Percentiles rank a stretch among this genome's conserved stretches.
Conservation (phyloP, 371 early-diverging fungal genomes). For the Dichotomocladium elegans region DNA sequence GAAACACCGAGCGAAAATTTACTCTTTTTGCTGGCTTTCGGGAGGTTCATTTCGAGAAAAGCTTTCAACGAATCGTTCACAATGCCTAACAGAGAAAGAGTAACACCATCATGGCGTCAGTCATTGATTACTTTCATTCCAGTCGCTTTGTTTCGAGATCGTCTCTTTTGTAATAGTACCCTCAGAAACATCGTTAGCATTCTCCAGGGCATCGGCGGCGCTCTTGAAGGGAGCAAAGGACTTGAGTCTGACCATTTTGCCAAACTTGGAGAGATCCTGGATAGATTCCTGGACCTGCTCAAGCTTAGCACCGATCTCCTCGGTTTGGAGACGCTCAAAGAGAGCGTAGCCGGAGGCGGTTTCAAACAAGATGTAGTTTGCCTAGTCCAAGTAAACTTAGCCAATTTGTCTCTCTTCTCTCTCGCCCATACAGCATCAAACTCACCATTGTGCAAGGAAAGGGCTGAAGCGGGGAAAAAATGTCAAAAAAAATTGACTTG, state of each 20-base stretch:
- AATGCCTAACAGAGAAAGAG: constrained; percentile 67
- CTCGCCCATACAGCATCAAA: too few relatives aligned
- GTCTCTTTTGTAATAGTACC: constrained; percentile 46
- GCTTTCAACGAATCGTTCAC: constrained; percentile 80
- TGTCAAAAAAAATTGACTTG: too few relatives aligned
- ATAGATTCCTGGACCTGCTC: constrained; percentile 83
- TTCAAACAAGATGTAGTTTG: constrained; percentile 83
- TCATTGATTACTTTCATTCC: neutral
- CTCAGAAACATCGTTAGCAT: constrained; percentile 96
- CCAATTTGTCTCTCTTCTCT: too few relatives aligned
- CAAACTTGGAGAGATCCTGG: constrained; percentile 86
- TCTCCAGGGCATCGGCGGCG: constrained; percentile 96
- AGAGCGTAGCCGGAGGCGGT: constrained; percentile 96
- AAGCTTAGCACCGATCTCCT: constrained; percentile 93
- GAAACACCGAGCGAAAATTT: constrained; percentile 86
- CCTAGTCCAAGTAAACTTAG: too few relatives aligned
- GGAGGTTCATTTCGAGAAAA: constrained; percentile 92
- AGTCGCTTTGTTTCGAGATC: neutral
- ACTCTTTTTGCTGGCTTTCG: constrained; percentile 71
- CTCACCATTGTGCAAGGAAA: too few relatives aligned
- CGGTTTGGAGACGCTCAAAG: constrained; percentile 90
- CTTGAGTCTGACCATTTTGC: constrained; percentile 87
- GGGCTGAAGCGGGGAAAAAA: too few relatives aligned
- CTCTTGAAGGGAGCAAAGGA: constrained; percentile 95
- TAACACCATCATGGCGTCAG: too few relatives aligned